Base-by-base conservation (phyloP, 2,329 filamentous ascomycete species). In the Aureobasidium sp. region DNA sequence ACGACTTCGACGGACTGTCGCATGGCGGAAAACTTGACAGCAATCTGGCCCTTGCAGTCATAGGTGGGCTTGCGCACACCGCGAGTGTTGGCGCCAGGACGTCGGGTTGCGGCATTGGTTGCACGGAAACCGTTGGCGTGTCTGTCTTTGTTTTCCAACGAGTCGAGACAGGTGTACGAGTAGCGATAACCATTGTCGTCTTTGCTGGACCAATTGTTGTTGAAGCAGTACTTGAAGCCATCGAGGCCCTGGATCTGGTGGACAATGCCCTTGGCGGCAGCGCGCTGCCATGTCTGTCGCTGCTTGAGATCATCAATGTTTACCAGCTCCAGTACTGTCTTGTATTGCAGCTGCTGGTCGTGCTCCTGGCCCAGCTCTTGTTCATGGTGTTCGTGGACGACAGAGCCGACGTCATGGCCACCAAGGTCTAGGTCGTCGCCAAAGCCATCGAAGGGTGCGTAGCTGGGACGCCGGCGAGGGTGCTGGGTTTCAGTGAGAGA, bases 111-210 rank as follows among this genome's bases (percentile, higher is more conserved):
- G 48, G 69, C 67, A 53, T 70, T 70, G 53, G 67, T 63, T 9
- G 68, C 68, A 20, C 70, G 65, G 56, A 69, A 71, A 17, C 68
- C 71, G 63, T 80, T 79, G 8, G 77, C 77, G 48, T 77, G 76
- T 51, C 78, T 73, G 66, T 79, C 78, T 66, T 80, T 80, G 68
- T 80, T 80, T 68, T 79, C 75, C 68, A 79, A 71, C 66, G 76
- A 78, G 70, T 80, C 78, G 67, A 79, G 78, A 69, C 78, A 80
- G 65, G 78, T 78, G 70, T 79, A 79, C 34, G 75, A 78, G 70
- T 78, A 79, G 64, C 77, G 73, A 65, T 74, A 75, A 53, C 78
- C 76, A 63, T 79, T 75, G 63, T 78, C 76, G 41, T 78, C 69
- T 51, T 70, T 72, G 65, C 76, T 77, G 52, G 74, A 74, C 77